A percentile compares a stretch with the other conserved stretches of the same genome.
These are phyloP conservation scores for Stentor coeruleus DNA, from an alignment of 73 alveolate genomes.

Conservation along the genomic window DNA sequence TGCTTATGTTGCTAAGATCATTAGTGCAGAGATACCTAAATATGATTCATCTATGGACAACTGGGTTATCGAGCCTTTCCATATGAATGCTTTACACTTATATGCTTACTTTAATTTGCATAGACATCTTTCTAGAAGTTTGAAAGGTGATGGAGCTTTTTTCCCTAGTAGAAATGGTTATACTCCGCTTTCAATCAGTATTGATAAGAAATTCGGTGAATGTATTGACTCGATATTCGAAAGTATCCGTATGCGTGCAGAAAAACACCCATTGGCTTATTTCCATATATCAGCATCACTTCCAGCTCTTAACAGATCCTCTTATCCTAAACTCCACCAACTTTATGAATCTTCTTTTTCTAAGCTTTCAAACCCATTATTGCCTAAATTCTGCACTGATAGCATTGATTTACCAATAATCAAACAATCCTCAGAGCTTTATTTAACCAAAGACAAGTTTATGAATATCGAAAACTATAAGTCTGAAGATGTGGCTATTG, in stretches of 20 bases:
- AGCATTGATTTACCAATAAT: neutral
- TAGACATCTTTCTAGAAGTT: neutral
- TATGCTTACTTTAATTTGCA: neutral
- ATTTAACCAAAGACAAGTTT: neutral
- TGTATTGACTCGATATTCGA: neutral
- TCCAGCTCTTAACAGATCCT: neutral
- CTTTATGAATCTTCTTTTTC: neutral
- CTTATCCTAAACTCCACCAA: neutral
- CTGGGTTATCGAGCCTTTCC: neutral
- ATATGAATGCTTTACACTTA: constrained; percentile 5
- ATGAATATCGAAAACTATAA: neutral
- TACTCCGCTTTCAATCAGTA: constrained; percentile 10
- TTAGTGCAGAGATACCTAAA: neutral
- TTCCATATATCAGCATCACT: neutral
- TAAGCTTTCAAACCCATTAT: neutral
- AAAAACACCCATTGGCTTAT: neutral
- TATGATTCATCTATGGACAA: neutral
- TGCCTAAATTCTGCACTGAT: neutral
- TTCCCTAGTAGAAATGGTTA: neutral
- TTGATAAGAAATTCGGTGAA: constrained; percentile 8
- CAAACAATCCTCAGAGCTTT: neutral
- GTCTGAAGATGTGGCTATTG: neutral
- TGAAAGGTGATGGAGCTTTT: neutral
- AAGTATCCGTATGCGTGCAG: neutral
- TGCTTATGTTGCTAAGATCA: neutral